phyloP scores from a whole-genome alignment of 148 eudicot genomes.

The Spergularia bocconei region DNA sequence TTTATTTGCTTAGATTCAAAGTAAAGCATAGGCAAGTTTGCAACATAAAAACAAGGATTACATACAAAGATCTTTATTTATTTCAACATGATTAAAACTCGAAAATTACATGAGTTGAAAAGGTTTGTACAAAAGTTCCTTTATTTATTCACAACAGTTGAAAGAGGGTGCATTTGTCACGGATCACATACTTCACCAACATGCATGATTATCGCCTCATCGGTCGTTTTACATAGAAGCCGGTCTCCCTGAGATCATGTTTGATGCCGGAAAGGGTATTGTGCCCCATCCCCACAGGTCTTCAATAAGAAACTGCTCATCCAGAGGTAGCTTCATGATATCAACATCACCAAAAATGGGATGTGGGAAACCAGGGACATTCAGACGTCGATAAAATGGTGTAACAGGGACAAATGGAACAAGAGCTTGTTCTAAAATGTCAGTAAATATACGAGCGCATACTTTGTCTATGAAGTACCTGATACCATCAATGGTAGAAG shows the following conservation, averaged over 20 bases:
- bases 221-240: too few relatives aligned
- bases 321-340: conserved; percentile 8
- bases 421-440: conserved; percentile 12
- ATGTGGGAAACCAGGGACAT: conserved; percentile 26
- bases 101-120: background rate
- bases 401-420: background rate
- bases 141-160: too few relatives aligned
- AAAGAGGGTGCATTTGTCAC: too few relatives aligned
- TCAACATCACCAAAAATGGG: conserved; percentile 18
- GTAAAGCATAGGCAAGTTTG: too few relatives aligned
- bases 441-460: conserved; percentile 23
- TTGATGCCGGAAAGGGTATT: background rate
- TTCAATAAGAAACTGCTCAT: conserved; percentile 3
- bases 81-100: background rate
- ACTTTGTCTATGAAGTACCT: conserved; percentile 16
- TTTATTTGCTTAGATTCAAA: background rate
- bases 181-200: too few relatives aligned
- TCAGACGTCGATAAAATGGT: conserved; percentile 2
- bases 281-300: conserved; percentile 18
- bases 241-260: too few relatives aligned
- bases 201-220: too few relatives aligned
- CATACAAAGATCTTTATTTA: background rate
- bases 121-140: too few relatives aligned
- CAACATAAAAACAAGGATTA: background rate
- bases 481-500: conserved; percentile 12